Base-by-base conservation (phyloP, 148 eudicot genomes). In the Polygonum maritimum region DNA sequence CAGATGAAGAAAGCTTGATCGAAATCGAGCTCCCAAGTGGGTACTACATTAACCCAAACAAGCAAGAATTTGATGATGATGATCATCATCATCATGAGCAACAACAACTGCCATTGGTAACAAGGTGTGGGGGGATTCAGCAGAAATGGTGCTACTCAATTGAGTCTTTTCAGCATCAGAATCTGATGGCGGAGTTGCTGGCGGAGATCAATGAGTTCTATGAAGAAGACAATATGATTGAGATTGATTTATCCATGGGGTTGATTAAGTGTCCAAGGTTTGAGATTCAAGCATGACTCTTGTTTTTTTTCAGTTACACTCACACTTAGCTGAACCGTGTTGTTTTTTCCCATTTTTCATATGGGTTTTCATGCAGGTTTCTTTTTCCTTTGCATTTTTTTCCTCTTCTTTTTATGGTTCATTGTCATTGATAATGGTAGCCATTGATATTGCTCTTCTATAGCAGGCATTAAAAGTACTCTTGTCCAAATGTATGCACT, bases 241-340 rank as follows among this genome's bases (percentile, higher is more conserved):
- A 94, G 84, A 91, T 94, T 69, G 98, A 94, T 75, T 81, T 94
- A 11, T 84, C 91, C 49, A 89, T 94, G 91, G 98, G 97, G 45
- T 90, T 88, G 48, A 87, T 94, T 83, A 94, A 88, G 78, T 91
- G 87, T 81, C 83, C 94, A 78, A 88, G 94, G 81, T 86, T 89
- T 81, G 89, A 84, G 81, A 91, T 93, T 54, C 79, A 87, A 83
- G 89, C 91, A 69, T 92, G 74, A 91, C 5, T 26, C 31, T 26
- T n/a, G n/a, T n/a, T 26, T 26, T 0, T 15, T 67, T 16, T 67
- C 5, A 1, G 41, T 36, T 67, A 6, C 22, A 54, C 9, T n/a
- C 19, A 18, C 60, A 18, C 33, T 18, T 58, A 9, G 22, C 65
- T 58, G 70, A 33, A 22, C 22, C 26, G 22, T 60, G 36, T 33